These are phyloP conservation scores for Pezizomycotina sp. DNA, from an alignment of 2,329 filamentous ascomycete genomes.

Conservation along the genomic window DNA sequence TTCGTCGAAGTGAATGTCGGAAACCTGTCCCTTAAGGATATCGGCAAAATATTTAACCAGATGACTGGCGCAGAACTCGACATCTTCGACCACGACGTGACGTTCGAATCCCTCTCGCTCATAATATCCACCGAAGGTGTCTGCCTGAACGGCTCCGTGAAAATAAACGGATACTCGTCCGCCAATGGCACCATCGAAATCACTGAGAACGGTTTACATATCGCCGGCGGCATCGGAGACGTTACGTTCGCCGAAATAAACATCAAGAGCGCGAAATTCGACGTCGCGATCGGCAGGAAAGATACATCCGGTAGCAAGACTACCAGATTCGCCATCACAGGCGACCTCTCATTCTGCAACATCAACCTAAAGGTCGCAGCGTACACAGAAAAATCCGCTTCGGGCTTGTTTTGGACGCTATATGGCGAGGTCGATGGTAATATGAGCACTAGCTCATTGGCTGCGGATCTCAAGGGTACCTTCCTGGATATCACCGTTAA, in stretches of 20 bases:
- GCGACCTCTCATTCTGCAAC: conserved; percentile 11
- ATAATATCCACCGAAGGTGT: conserved; percentile 9
- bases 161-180: conserved; percentile 17
- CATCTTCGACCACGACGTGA: conserved; percentile 15
- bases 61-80: conserved; percentile 17
- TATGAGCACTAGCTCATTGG: conserved; percentile 3
- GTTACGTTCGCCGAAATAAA: conserved; percentile 13
- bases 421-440: conserved; percentile 17
- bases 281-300: conserved; percentile 20
- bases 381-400: conserved; percentile 10
- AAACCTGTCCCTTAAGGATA: conserved; percentile 8
- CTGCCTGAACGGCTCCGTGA: conserved; percentile 10
- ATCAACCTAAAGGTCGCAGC: conserved; percentile 16
- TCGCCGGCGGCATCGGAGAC: conserved; percentile 14
- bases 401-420: conserved; percentile 10
- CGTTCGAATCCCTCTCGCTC: conserved; percentile 11
- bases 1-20: conserved; percentile 1
- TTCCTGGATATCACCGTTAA: conserved; percentile 19
- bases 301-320: conserved; percentile 6
- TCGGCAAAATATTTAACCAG: conserved; percentile 15
- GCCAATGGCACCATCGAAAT: conserved; percentile 11
- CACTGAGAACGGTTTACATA: conserved; percentile 16
- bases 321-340: conserved; percentile 18
- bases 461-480: conserved; percentile 14
- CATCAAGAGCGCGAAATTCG: conserved; percentile 12